Evolutionary conservation across 73 alveolate species (phyloP).

Genomic region (Diophrys appendiculata): DNA sequence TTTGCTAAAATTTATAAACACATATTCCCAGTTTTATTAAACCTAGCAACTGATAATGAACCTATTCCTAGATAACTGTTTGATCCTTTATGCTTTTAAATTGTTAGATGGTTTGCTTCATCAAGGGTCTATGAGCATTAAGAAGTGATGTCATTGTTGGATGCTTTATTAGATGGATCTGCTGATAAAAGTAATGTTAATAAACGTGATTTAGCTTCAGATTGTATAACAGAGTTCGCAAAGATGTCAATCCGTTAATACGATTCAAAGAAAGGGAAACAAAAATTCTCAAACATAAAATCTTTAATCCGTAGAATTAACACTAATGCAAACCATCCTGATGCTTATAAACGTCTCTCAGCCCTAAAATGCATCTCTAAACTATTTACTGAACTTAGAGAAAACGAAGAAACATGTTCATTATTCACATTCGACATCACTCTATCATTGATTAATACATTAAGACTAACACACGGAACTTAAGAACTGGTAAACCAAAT

Average conservation of each 20-base stretch:
- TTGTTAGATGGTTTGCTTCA: conserved; percentile 97
- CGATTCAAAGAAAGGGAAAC: conserved; percentile 60
- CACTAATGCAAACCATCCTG: conserved; percentile 94
- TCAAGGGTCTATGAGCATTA: conserved; percentile 84
- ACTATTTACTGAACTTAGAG: conserved; percentile 68
- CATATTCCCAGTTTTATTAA: conserved; percentile 44
- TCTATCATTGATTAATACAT: conserved; percentile 69
- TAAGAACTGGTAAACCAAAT: conserved; percentile 41
- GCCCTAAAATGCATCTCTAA: conserved; percentile 81
- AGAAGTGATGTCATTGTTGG: conserved; percentile 86
- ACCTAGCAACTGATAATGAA: conserved; percentile 54
- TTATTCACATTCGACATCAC: conserved; percentile 85
- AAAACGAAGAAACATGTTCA: conserved; percentile 60
- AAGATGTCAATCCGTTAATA: conserved; percentile 84
- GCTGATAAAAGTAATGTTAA: conserved; percentile 80
- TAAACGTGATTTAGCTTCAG: conserved; percentile 78
- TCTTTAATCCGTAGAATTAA: conserved; percentile 89
- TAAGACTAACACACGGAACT: conserved; percentile 71
- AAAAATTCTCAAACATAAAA: conserved; percentile 79
- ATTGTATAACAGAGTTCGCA: conserved; percentile 89
- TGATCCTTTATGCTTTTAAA: conserved; percentile 77
- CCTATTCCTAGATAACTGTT: conserved; percentile 71
- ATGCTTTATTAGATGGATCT: conserved; percentile 85
- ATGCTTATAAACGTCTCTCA: conserved; percentile 84
- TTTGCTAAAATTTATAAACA: conserved; percentile 29